Evolutionary conservation across 176 grass and related monocot genomes (phyloP).

Genomic region (Oryza australiensis): DNA sequence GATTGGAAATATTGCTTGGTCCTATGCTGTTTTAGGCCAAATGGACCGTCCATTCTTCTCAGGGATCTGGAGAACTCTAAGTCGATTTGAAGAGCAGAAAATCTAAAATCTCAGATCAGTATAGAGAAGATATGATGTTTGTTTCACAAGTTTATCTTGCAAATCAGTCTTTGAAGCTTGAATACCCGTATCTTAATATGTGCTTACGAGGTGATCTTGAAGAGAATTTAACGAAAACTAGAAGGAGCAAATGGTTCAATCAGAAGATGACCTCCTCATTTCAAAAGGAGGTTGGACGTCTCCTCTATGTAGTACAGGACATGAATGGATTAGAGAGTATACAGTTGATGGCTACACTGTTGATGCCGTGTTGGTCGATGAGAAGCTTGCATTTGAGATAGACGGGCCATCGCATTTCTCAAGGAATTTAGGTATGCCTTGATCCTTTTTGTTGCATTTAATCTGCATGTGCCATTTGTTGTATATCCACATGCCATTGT

Average conservation of each 20-base stretch:
- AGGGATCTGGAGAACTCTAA: conserved; percentile 62
- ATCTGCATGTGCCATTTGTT: background rate
- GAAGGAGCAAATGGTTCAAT: conserved; percentile 87
- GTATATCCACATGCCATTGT: too few species aligned
- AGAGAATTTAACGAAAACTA: conserved; percentile 67
- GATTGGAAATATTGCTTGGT: conserved; percentile 89
- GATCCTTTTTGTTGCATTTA: background rate
- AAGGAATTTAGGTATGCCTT: conserved; percentile 70
- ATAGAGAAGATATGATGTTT: conserved; percentile 94
- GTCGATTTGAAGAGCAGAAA: conserved; percentile 57
- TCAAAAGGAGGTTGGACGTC: conserved; percentile 83
- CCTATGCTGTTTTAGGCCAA: conserved; percentile 81
- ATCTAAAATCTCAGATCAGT: conserved; percentile 77
- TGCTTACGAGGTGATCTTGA: conserved; percentile 67
- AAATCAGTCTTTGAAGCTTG: conserved; percentile 88
- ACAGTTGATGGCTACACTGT: conserved; percentile 78
- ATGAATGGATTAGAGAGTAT: conserved; percentile 86
- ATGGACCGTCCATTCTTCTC: conserved; percentile 74
- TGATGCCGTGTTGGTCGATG: conserved; percentile 74
- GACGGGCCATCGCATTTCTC: conserved; percentile 93
- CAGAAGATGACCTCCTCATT: conserved; percentile 81
- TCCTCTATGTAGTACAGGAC: conserved; percentile 74
- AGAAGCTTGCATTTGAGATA: conserved; percentile 92
- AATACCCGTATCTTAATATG: conserved; percentile 61
- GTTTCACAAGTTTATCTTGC: conserved; percentile 88